Evolutionary conservation across 2,329 filamentous ascomycete species (phyloP).

Genomic region (Onygena corvina): DNA sequence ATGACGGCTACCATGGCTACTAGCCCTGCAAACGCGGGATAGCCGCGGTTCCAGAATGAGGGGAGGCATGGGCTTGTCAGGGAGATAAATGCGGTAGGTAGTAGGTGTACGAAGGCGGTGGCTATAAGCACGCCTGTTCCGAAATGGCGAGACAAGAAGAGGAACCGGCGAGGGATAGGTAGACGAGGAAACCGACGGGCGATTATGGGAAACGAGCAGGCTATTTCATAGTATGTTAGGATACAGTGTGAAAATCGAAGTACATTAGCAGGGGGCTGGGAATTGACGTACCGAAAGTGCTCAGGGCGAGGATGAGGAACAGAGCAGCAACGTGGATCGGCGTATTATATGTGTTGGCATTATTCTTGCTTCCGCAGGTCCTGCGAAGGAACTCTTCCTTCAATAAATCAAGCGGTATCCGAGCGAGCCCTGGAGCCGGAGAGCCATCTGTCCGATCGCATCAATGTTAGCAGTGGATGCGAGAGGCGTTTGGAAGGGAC

Average conservation of each 20-base stretch:
- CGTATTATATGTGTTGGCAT: conserved; percentile 47
- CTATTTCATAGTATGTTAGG: conserved; percentile 22
- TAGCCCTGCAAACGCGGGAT: conserved; percentile 66
- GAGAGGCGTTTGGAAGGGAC: background rate
- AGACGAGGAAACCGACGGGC: conserved; percentile 49
- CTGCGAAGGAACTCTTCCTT: conserved; percentile 23
- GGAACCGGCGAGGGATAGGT: conserved; percentile 46
- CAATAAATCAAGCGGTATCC: conserved; percentile 26
- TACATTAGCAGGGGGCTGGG: background rate
- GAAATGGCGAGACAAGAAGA: conserved; percentile 50
- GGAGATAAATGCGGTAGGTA: conserved; percentile 50
- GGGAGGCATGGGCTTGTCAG: conserved; percentile 57
- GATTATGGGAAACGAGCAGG: conserved; percentile 51
- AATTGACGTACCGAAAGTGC: conserved; percentile 28
- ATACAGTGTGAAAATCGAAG: background rate
- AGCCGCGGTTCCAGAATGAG: conserved; percentile 65
- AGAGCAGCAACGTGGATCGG: conserved; percentile 56
- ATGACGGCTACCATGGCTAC: conserved; percentile 75
- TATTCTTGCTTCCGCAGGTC: conserved; percentile 25
- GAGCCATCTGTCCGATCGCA: background rate
- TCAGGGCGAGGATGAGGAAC: conserved; percentile 50
- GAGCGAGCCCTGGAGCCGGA: conserved; percentile 16
- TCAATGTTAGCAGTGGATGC: no score
- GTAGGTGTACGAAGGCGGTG: conserved; percentile 48
- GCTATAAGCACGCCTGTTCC: conserved; percentile 47